Evolutionary conservation across 2,329 filamentous ascomycete species (phyloP), one percentile per base, ranked within the genome.

Genomic region (Aspergillus alliaceus): DNA sequence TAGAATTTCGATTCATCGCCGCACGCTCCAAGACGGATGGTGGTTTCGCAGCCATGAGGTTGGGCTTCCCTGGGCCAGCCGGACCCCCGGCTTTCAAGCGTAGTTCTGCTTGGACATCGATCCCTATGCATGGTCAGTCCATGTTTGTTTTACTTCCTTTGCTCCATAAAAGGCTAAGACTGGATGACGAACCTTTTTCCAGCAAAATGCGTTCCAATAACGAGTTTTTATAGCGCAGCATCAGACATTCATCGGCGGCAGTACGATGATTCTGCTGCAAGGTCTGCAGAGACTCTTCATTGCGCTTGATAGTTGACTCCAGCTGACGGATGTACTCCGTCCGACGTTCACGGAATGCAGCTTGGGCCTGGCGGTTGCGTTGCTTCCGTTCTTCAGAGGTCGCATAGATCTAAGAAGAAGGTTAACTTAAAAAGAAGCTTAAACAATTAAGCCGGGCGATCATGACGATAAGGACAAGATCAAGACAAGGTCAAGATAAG

Each of bases 251-350:
- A 75, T 98, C 95, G 57, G 93, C 92, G 57, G 95, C 95, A 69
- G 87, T 93, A 67, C 95, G 90, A 72, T 98, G 95, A 64, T 92
- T 96, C 70, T 93, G 90, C 77, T 98, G 95, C 59, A 99, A 83
- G 69, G 87, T 96, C 68, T 96, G 90, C 56, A 98, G 82, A 68
- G 91, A 93, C 69, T 96, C 91, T 78, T 99, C 95, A 82, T 98
- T 93, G 66, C 95, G 90, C 71, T 95, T 93, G 77, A 99, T 98
- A 55, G 93, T 96, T 67, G 93, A 91, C 79, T 99, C 95, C 25
- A 99, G 85, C 76, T 99, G 95, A 80, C 98, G 98, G 80, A 99
- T 99, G 76, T 99, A 99, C 80, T 99, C 95, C 54, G 93, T 98
- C 58, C 95, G 88, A 64, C 95, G 89, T 79, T 99, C 95, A 66